These are phyloP conservation scores for Boletus reticuloceps DNA, from an alignment of 768 basidiomycete genomes.

Conservation along the genomic window DNA sequence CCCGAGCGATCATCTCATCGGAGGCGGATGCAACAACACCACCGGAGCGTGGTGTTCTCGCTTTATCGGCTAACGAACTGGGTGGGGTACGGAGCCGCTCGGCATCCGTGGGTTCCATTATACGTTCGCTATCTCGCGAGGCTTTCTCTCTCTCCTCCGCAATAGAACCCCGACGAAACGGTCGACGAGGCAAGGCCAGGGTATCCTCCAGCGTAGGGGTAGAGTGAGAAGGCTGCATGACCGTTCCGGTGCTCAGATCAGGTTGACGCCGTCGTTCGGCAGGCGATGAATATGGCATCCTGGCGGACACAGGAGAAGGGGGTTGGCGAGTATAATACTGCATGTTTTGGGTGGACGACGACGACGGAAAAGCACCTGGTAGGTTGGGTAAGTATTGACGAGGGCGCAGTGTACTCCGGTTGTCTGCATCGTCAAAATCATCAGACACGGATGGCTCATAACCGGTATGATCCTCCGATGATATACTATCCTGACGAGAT, in stretches of 20 bases:
- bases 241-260: slow-evolving; percentile 17
- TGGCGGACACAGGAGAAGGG: slow-evolving; percentile 33
- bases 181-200: slow-evolving; percentile 23
- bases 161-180: slow-evolving; percentile 26
- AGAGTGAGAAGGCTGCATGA: slow-evolving; percentile 27
- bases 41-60: slow-evolving; percentile 12
- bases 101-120: slow-evolving; percentile 14
- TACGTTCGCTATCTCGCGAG: slow-evolving; percentile 24
- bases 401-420: slow-evolving; percentile 45
- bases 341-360: slow-evolving; percentile 37
- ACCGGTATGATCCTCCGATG: slow-evolving; percentile 63
- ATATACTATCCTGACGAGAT: slow-evolving; percentile 68
- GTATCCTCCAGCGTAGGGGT: slow-evolving; percentile 33
- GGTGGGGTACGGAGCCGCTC: slow-evolving; percentile 18
- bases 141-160: slow-evolving; percentile 25
- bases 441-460: slow-evolving; percentile 61
- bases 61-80: slow-evolving; percentile 16
- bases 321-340: slow-evolving; percentile 41
- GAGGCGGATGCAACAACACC: slow-evolving; percentile 16
- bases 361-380: slow-evolving; percentile 25
- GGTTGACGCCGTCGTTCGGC: slow-evolving; percentile 26
- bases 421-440: slow-evolving; percentile 60
- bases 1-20: slow-evolving; percentile 20
- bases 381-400: slow-evolving; percentile 31
- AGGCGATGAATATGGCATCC: slow-evolving; percentile 21